Evolutionary conservation across 106 monocot species (phyloP).

Genomic region (Gastrodia elata): DNA sequence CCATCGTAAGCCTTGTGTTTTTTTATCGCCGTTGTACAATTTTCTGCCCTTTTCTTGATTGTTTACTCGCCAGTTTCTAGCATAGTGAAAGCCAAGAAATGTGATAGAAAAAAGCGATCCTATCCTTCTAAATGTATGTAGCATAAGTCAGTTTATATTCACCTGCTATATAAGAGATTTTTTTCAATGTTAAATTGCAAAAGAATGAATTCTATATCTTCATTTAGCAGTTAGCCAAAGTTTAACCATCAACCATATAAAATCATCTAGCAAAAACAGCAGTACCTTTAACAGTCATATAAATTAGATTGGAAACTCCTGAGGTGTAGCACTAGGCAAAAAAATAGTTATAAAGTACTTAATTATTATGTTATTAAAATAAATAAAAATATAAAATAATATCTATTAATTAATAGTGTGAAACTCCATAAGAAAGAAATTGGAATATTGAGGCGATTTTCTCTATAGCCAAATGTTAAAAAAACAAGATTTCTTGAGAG

Average conservation of each 20-base stretch:
- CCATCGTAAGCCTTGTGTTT: too few relatives aligned
- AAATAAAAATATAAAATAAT: neutral
- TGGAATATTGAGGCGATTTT: neutral
- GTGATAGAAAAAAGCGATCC: too few relatives aligned
- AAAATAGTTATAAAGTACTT: neutral
- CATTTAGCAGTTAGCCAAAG: neutral
- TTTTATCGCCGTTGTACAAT: too few relatives aligned
- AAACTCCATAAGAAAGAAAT: neutral
- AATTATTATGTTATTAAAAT: constrained; percentile 1
- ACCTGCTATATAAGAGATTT: too few relatives aligned
- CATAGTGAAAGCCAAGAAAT: too few relatives aligned
- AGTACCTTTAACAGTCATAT: neutral
- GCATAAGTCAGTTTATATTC: too few relatives aligned
- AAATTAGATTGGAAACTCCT: neutral
- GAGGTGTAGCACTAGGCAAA: neutral
- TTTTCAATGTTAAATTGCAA: neutral
- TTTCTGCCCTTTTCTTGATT: too few relatives aligned
- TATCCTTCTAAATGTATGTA: too few relatives aligned
- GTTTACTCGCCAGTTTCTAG: too few relatives aligned
- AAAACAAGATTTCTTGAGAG: neutral
- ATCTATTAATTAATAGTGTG: neutral
- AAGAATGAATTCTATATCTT: neutral
- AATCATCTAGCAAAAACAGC: neutral
- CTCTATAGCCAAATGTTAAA: neutral
- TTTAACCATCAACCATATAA: neutral